Base-by-base conservation (phyloP, 169 alveolate genomes). In the Eimeria sp. region DNA sequence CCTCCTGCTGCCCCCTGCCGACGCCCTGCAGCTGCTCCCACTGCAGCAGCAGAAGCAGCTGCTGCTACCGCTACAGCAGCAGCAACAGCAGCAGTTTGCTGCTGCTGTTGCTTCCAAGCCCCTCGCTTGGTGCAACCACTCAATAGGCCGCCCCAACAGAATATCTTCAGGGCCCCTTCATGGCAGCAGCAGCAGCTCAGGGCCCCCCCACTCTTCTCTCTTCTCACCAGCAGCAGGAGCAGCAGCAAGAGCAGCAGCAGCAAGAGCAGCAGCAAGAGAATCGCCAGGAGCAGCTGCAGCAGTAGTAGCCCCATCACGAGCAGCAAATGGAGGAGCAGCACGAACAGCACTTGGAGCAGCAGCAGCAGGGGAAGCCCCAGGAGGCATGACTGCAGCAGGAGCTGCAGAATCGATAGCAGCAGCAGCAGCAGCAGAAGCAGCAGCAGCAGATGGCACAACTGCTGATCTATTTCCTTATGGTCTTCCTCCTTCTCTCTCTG, bases 351-450 rank as follows among this genome's bases (percentile, higher is more conserved):
- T n/a, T n/a, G 58, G 18, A 51, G 58, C 58, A 51, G 58, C 58
- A 7, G 11, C 58, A 9, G n/a, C 84, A 27, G 76, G 11, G 16
- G 40, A 10, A 67, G 76, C 11, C 27, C 76, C 76, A 5, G 27
- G 76, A 22, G 45, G 11, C 13, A 65, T 65, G 76, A 65, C 84
- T 40, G 51, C 84, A 45, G 54, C 47, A 3, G 49, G 30, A 27
- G 84, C 84, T 14, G 84, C 84, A 0, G 54, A 25, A 10, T 3
- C 89, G 1, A 30, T 65, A 78, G 65, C 89, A 34, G 34, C 63
- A 34, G 67, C 89, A 4, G 67, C 89, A 43, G 67, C 61, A 78
- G 63, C 58, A 78, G 89, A 22, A 78, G 65, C 89, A 45, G 63
- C 61, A 78, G 89, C 89, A 78, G 89, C 89, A 34, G 11, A 25